A percentile compares a stretch with the other conserved stretches of the same genome.
These are phyloP conservation scores for Phaeotremella fagi DNA, from an alignment of 768 basidiomycete genomes.

Conservation along the genomic window DNA sequence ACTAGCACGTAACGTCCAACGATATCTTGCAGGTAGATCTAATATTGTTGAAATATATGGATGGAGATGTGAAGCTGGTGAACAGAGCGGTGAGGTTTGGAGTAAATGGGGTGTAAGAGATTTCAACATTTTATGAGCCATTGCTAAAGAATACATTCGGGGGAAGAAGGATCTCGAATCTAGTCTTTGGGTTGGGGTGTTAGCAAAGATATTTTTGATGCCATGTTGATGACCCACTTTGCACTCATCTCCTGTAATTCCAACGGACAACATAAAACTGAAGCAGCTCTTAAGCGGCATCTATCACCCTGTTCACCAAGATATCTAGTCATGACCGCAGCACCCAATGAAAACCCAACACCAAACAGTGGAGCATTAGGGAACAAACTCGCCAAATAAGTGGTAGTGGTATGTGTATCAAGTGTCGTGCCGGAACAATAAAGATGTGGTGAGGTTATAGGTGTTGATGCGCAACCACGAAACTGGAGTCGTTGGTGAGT, in stretches of 20 bases:
- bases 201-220: neutral
- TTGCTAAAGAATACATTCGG: conserved; percentile 15
- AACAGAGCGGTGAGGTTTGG: conserved; percentile 7
- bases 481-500: conserved; percentile 1
- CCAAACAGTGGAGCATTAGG: conserved; percentile 76
- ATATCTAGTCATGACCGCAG: conserved; percentile 81
- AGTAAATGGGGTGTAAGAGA: conserved; percentile 15
- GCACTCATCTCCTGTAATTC: conserved; percentile 14
- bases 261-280: conserved; percentile 22
- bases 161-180: conserved; percentile 14
- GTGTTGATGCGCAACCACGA: conserved; percentile 61
- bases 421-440: conserved; percentile 70
- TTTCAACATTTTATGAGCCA: conserved; percentile 18
- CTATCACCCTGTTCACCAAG: conserved; percentile 62
- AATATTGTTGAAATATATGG: conserved; percentile 14
- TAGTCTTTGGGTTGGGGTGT: conserved; percentile 5
- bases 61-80: conserved; percentile 11
- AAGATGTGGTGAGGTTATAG: conserved; percentile 70
- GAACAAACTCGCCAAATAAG: conserved; percentile 65
- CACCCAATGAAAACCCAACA: conserved; percentile 83
- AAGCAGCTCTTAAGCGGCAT: conserved; percentile 9
- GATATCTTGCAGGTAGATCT: conserved; percentile 5
- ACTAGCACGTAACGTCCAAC: conserved; percentile 14
- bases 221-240: conserved; percentile 12
- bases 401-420: conserved; percentile 71